A percentile compares a stretch with the other conserved stretches of the same genome.
phyloP scores from a whole-genome alignment of 2,329 filamentous ascomycete species.

The Pyrenophora seminiperda region DNA sequence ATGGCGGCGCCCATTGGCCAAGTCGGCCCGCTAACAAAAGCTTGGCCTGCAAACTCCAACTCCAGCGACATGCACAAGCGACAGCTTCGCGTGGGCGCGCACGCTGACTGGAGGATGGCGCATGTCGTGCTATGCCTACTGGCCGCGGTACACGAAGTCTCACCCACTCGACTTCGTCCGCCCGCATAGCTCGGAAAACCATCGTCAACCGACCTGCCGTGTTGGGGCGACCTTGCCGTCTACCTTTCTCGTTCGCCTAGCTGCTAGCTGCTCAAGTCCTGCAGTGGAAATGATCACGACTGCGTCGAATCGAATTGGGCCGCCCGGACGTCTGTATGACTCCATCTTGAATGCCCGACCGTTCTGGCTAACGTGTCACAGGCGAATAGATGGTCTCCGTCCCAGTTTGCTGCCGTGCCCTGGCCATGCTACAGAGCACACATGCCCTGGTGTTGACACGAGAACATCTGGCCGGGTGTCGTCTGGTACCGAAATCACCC shows the following conservation, averaged over 20 bases:
- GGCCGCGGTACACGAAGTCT: constrained; percentile 37
- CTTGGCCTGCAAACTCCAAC: constrained; percentile 46
- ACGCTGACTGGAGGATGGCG: constrained; percentile 39
- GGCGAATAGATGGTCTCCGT: constrained; percentile 29
- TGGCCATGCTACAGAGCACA: constrained; percentile 29
- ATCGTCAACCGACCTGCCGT: constrained; percentile 41
- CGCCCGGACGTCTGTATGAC: constrained; percentile 25
- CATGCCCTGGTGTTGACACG: constrained; percentile 26
- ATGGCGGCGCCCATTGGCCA: constrained; percentile 38
- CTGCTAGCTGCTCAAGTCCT: constrained; percentile 30
- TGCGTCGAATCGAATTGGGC: constrained; percentile 30
- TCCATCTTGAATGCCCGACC: constrained; percentile 20
- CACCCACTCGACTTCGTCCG: constrained; percentile 12
- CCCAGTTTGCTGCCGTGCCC: constrained; percentile 24
- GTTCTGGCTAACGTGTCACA: constrained; percentile 27
- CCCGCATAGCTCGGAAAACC: constrained; percentile 32
- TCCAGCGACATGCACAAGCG: constrained; percentile 31
- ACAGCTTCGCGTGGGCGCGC: constrained; percentile 38
- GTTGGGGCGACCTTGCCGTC: constrained; percentile 33
- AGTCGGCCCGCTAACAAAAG: constrained; percentile 34
- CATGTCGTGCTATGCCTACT: constrained; percentile 37
- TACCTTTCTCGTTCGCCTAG: constrained; percentile 29
- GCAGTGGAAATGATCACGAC: constrained; percentile 44
- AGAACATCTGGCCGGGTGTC: no score
- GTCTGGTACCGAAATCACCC: constrained; percentile 30